phyloP scores from a whole-genome alignment of 495 filamentous ascomycete species.

The Penicillium samsonianum region DNA sequence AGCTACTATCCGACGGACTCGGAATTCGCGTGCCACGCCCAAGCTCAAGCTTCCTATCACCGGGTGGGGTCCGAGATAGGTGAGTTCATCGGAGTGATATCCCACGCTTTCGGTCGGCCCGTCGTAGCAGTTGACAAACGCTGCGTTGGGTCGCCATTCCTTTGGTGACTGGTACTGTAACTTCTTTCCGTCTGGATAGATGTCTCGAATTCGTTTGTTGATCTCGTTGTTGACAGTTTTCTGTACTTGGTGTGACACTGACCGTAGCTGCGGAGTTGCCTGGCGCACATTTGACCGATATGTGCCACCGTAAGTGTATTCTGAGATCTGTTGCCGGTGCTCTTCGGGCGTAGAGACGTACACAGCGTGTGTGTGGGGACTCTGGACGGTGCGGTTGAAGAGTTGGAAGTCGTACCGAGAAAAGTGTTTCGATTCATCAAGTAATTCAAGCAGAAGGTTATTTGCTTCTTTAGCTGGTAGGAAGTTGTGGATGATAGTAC shows the following conservation, averaged over 20 bases:
- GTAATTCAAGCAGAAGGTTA: constrained; percentile 69
- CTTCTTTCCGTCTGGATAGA: constrained; percentile 66
- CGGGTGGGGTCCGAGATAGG: constrained; percentile 85
- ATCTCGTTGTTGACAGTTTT: constrained; percentile 74
- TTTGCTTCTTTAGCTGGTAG: constrained; percentile 70
- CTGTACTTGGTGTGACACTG: constrained; percentile 66
- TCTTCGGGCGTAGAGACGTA: constrained; percentile 74
- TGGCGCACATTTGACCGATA: constrained; percentile 71
- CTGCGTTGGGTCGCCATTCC: constrained; percentile 81
- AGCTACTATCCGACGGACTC: constrained; percentile 72
- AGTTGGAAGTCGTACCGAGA: constrained; percentile 73
- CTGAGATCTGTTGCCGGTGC: constrained; percentile 60
- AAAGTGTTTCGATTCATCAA: constrained; percentile 76
- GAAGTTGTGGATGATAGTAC: constrained; percentile 90
- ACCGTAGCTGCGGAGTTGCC: constrained; percentile 68
- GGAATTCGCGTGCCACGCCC: constrained; percentile 88
- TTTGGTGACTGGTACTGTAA: constrained; percentile 72
- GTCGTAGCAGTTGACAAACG: constrained; percentile 91
- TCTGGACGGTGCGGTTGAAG: constrained; percentile 80
- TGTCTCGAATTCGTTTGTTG: constrained; percentile 59
- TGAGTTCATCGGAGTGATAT: constrained; percentile 89
- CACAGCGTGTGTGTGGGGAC: constrained; percentile 77
- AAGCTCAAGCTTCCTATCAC: constrained; percentile 88
- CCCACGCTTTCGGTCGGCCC: constrained; percentile 80
- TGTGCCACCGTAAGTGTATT: constrained; percentile 83